Conservation (phyloP, 2,329 filamentous ascomycete species). For the Fusarium citri region DNA sequence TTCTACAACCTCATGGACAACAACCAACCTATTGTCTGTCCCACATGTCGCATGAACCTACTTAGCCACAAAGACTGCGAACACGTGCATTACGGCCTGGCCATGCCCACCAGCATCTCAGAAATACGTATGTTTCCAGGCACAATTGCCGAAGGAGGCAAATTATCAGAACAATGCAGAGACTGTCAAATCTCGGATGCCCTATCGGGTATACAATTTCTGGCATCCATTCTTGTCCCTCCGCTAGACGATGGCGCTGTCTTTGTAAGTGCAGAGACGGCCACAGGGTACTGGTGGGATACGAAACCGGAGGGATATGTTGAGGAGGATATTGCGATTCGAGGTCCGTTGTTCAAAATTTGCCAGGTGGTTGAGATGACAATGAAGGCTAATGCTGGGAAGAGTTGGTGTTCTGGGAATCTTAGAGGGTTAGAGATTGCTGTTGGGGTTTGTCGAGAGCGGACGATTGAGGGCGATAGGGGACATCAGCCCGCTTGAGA, state of each 20-base stretch:
- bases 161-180: slow-evolving; percentile 11
- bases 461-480: neutral
- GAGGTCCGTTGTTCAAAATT: neutral
- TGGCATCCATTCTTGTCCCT: neutral
- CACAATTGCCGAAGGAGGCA: slow-evolving; percentile 1
- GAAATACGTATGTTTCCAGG: neutral
- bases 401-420: slow-evolving; percentile 11
- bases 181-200: slow-evolving; percentile 3
- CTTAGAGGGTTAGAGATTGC: slow-evolving; percentile 1
- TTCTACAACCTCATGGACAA: neutral
- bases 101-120: slow-evolving; percentile 5
- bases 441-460: neutral
- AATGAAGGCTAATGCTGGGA: neutral
- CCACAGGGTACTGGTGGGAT: too few species aligned
- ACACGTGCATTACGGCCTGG: slow-evolving; percentile 7
- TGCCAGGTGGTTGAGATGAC: neutral
- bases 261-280: neutral
- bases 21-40: neutral
- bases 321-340: neutral
- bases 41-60: slow-evolving; percentile 9
- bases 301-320: neutral
- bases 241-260: neutral
- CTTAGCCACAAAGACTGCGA: neutral
- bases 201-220: neutral
- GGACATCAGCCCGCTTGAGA: neutral